A percentile compares a stretch with the other conserved stretches of the same genome.
Evolutionary conservation across 2,329 filamentous ascomycete species (phyloP).

Genomic region (Scedosporium apiospermum): DNA sequence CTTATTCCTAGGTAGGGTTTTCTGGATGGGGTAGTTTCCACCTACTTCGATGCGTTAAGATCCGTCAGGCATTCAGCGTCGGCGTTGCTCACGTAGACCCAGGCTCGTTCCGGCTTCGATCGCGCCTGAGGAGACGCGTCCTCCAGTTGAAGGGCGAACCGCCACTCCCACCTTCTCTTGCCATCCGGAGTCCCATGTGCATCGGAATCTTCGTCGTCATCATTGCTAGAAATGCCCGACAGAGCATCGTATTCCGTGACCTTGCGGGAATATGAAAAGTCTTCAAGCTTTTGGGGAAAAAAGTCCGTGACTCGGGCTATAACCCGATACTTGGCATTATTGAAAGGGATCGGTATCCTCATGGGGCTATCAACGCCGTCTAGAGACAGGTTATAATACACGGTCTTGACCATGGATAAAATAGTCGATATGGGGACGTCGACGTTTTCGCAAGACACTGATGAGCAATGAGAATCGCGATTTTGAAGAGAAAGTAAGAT

Average conservation of each 20-base stretch:
- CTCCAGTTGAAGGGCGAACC: constrained; percentile 70
- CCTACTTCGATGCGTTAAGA: constrained; percentile 36
- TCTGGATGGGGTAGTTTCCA: constrained; percentile 6
- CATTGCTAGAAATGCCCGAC: constrained; percentile 27
- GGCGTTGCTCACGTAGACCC: constrained; percentile 56
- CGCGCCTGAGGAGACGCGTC: constrained; percentile 35
- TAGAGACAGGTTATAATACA: constrained; percentile 31
- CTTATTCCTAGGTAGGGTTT: not conserved
- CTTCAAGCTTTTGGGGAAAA: constrained; percentile 56
- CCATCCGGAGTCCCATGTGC: constrained; percentile 14
- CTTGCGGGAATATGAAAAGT: constrained; percentile 53
- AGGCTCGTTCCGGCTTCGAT: constrained; percentile 26
- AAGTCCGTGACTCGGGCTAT: constrained; percentile 76
- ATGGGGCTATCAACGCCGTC: constrained; percentile 21
- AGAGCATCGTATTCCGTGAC: constrained; percentile 37
- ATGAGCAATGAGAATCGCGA: constrained; percentile 13
- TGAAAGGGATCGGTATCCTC: constrained; percentile 54
- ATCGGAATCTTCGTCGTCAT: constrained; percentile 16
- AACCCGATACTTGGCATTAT: constrained; percentile 61
- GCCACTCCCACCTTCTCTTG: constrained; percentile 62
- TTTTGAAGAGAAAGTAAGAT: not conserved
- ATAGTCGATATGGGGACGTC: constrained; percentile 3
- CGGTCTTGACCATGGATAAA: constrained; percentile 26
- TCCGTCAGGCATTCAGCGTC: constrained; percentile 38
- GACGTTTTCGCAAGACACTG: constrained; percentile 18